These are phyloP conservation scores for Besnoitia besnoiti DNA, from an alignment of 169 alveolate genomes.

Conservation along the genomic window DNA sequence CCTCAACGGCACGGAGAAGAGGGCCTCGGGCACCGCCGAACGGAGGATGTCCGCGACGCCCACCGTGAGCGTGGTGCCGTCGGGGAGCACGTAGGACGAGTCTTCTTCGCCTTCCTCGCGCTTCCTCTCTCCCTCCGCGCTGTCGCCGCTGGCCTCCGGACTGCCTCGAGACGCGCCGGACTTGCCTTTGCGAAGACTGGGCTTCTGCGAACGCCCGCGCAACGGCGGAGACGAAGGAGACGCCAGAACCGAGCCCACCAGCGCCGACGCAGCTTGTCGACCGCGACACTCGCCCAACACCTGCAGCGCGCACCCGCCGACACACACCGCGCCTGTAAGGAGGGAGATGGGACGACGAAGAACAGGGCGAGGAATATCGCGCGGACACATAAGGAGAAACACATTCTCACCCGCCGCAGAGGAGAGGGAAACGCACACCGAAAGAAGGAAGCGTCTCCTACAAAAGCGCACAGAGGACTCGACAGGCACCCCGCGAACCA, in stretches of 20 bases:
- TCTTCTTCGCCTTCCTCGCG: background rate
- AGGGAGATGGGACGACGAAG: too few relatives aligned
- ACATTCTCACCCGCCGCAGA: too few relatives aligned
- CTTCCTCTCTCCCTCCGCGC: slow-evolving; percentile 13
- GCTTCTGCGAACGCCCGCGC: background rate
- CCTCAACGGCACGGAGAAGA: slow-evolving; percentile 24
- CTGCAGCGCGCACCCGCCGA: background rate
- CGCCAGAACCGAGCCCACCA: background rate
- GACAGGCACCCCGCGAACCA: too few relatives aligned
- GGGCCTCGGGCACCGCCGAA: background rate
- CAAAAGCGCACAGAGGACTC: too few relatives aligned
- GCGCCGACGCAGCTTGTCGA: background rate
- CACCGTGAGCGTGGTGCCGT: slow-evolving; percentile 21
- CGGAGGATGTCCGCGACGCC: background rate
- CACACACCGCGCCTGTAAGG: background rate
- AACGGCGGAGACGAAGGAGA: background rate
- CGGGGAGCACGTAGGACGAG: slow-evolving; percentile 35
- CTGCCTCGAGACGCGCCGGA: slow-evolving; percentile 30
- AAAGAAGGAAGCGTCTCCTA: background rate
- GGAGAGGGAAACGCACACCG: too few relatives aligned
- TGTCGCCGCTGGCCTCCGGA: background rate
- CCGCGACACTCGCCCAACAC: slow-evolving; percentile 31
- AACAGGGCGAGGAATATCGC: too few relatives aligned
- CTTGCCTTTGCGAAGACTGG: background rate
- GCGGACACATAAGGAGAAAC: too few relatives aligned